Percentiles rank a stretch among this genome's conserved stretches.
These are phyloP conservation scores for Talaromyces verruculosus DNA, from an alignment of 2,329 filamentous ascomycete species.

Conservation along the genomic window DNA sequence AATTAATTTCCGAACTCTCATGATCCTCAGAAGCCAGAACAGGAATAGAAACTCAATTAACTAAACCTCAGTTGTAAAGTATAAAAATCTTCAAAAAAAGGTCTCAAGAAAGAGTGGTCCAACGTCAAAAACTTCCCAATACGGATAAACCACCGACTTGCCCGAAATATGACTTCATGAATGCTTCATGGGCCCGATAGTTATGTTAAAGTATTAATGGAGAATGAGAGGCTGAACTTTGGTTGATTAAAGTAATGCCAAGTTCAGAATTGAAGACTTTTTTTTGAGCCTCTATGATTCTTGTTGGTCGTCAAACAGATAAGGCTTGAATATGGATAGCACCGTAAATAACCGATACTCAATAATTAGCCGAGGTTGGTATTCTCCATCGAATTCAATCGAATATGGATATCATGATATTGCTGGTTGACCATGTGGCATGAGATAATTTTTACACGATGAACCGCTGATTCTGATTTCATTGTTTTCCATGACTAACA, in stretches of 20 bases:
- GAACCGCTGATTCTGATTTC: background rate
- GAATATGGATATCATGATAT: background rate
- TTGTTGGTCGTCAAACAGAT: background rate
- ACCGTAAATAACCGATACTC: background rate
- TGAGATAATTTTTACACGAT: background rate
- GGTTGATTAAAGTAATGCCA: background rate
- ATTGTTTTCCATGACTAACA: background rate
- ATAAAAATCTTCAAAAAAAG: background rate
- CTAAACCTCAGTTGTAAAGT: background rate
- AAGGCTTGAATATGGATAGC: background rate
- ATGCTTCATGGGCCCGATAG: background rate
- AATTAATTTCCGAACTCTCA: background rate
- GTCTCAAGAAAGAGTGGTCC: background rate
- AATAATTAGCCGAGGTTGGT: background rate
- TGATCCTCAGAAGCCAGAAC: background rate
- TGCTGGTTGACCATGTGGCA: background rate
- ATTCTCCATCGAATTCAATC: background rate
- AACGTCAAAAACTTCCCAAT: slow-evolving; percentile 2
- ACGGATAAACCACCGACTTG: background rate
- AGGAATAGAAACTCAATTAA: background rate
- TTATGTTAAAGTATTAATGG: background rate
- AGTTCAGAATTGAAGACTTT: background rate
- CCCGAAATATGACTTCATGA: background rate
- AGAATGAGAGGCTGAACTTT: background rate
- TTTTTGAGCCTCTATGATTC: background rate